Evolutionary conservation across 23 red algal genomes (phyloP).

Genomic region (Gracilariopsis chorda): DNA sequence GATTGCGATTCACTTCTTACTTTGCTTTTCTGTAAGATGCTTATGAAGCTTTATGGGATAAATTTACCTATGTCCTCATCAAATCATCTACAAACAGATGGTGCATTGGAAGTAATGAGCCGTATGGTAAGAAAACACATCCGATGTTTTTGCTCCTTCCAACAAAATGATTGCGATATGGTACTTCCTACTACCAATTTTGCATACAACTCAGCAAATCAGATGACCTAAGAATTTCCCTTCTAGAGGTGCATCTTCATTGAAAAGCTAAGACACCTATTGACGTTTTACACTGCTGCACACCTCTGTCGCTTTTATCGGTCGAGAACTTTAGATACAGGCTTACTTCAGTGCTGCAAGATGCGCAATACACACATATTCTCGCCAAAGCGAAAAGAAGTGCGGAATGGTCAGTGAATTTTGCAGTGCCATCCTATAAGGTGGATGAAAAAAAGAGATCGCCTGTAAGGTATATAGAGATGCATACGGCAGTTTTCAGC

Average conservation of each 20-base stretch:
- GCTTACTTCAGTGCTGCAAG: neutral
- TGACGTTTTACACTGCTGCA: neutral
- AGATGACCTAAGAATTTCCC: neutral
- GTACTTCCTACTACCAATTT: neutral
- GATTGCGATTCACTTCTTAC: neutral
- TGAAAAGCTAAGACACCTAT: neutral
- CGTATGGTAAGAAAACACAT: neutral
- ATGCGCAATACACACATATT: neutral
- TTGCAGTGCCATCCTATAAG: no score
- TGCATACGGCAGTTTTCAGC: no score
- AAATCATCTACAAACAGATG: neutral
- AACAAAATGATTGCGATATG: neutral
- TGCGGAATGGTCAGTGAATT: no score
- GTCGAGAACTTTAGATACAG: neutral
- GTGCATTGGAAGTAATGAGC: conserved; percentile 3
- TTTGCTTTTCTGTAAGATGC: neutral
- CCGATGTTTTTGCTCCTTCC: neutral
- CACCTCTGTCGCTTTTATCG: neutral
- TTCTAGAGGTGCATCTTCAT: neutral
- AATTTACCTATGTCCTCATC: neutral
- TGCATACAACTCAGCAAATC: neutral
- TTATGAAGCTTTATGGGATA: neutral
- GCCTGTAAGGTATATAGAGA: no score
- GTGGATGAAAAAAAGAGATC: no score
- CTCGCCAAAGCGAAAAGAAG: neutral